phyloP scores from a whole-genome alignment of 1,139 yeast species.

The Saccharomyces hybrid region DNA sequence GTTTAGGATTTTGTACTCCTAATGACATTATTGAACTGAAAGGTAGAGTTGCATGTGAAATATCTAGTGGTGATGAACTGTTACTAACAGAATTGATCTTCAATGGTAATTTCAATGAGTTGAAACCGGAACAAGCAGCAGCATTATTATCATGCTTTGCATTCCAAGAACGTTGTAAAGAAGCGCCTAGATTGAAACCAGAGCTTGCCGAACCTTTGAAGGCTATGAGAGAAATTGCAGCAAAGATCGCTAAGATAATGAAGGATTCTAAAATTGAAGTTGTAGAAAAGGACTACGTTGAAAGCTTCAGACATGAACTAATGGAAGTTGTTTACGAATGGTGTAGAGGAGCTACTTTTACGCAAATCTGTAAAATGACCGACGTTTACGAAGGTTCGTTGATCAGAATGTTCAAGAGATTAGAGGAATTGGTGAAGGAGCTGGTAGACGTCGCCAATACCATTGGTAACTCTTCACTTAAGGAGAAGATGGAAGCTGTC shows the following conservation, averaged over 20 bases:
- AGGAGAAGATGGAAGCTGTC: conserved; percentile 82
- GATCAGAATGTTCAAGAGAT: conserved; percentile 85
- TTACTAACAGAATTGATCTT: conserved; percentile 84
- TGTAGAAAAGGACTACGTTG: conserved; percentile 85
- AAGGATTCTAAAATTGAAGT: conserved; percentile 85
- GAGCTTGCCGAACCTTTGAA: conserved; percentile 86
- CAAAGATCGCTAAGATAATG: conserved; percentile 78
- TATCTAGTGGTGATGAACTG: conserved; percentile 89
- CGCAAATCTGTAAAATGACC: conserved; percentile 96
- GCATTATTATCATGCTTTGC: conserved; percentile 90
- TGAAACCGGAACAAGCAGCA: conserved; percentile 85
- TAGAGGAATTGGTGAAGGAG: conserved; percentile 89
- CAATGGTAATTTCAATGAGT: conserved; percentile 87
- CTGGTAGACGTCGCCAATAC: conserved; percentile 85
- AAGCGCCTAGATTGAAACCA: conserved; percentile 74
- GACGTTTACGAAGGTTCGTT: conserved; percentile 96
- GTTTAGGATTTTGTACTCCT: conserved; percentile 72
- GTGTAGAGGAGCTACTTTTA: conserved; percentile 94
- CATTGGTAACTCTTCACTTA: conserved; percentile 80
- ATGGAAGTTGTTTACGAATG: conserved; percentile 97
- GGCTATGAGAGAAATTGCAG: conserved; percentile 81
- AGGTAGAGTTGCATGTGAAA: conserved; percentile 95
- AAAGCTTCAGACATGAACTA: conserved; percentile 79
- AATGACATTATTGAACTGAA: conserved; percentile 86
- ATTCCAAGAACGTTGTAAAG: conserved; percentile 92